Base-by-base conservation (phyloP, 139 green algal genomes). In the Pleodorina starrii region DNA sequence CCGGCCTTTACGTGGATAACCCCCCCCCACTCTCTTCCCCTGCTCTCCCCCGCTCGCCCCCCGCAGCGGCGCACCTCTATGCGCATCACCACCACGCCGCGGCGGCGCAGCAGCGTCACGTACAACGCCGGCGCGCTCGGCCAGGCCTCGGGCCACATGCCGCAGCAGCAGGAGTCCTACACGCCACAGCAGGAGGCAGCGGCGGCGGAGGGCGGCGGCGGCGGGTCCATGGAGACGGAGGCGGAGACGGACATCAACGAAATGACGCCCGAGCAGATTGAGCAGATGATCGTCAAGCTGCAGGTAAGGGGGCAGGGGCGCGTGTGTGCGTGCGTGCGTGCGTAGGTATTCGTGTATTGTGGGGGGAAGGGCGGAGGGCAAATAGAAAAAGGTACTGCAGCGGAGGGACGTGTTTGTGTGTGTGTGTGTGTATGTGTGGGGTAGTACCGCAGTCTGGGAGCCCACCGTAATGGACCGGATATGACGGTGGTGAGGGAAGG, bases 211-310 rank as follows among this genome's bases (percentile, higher is more conserved):
- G 27, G 1, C 2, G 84, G 82, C 23, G 84, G 50, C 14, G 43
- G 32, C 4, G 80, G 19, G 6, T 59, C 80, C 80, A 87, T 87
- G 81, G 84, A 89, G 40, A 89, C 84, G 16, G 71, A 86, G 59
- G 77, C 77, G 81, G 84, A 89, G 40, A 89, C 84, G 16, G 71
- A 86, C 59, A 6, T 91, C 16, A 76, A 80, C 50, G 80, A 91
- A 11, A 93, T 93, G 90, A 88, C 79, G 25, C 90, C 85, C 2
- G 86, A 91, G 71, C 19, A 93, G 46, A 90, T 93, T 51, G 90
- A 93, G 69, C 43, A 76, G 11, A 91, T 91, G 85, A 91, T 93
- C 27, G 23, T 69, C 2, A 86, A 77, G 86, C 80, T 93, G 85
- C 90, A 93, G 90, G 86, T 91, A 46, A n/a, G 66, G 60, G 11